Evolutionary conservation across 371 early-diverging fungal species (phyloP).

Genomic region (Saksenaea oblongispora): DNA sequence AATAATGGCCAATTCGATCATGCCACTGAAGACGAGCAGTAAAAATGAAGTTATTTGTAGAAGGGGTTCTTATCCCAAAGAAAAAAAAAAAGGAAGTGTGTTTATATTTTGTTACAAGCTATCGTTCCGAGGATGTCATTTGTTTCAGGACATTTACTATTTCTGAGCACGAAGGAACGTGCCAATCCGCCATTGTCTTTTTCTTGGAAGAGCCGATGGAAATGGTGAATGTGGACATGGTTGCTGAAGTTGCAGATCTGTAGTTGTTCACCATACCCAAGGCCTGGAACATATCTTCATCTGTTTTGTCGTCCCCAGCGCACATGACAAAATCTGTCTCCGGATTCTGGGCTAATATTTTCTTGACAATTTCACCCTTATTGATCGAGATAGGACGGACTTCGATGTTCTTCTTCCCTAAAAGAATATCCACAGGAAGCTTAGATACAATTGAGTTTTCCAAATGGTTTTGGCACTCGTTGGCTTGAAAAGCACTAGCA

Average conservation of each 20-base stretch:
- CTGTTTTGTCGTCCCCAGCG: conserved; percentile 94
- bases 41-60: neutral
- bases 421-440: conserved; percentile 84
- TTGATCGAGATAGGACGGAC: conserved; percentile 77
- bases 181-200: conserved; percentile 84
- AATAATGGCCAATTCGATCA: conserved; percentile 13
- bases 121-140: neutral
- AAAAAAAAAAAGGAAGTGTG: neutral
- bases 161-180: conserved; percentile 45
- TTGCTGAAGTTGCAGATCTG: neutral
- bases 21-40: conserved; percentile 14
- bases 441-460: conserved; percentile 80
- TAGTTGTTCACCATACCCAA: neutral
- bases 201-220: conserved; percentile 59
- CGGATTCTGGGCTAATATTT: conserved; percentile 48
- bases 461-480: conserved; percentile 88
- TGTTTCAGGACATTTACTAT: neutral
- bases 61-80: neutral
- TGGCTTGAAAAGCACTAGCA: conserved; percentile 71
- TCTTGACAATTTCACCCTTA: conserved; percentile 91
- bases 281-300: conserved; percentile 89
- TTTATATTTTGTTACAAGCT: neutral
- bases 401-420: conserved; percentile 94
- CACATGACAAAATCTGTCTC: conserved; percentile 87
- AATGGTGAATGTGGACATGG: conserved; percentile 19